Evolutionary conservation across 164 flowering plant species (phyloP), one percentile per base, ranked within the genome.

Genomic region (Pachysandra terminalis): DNA sequence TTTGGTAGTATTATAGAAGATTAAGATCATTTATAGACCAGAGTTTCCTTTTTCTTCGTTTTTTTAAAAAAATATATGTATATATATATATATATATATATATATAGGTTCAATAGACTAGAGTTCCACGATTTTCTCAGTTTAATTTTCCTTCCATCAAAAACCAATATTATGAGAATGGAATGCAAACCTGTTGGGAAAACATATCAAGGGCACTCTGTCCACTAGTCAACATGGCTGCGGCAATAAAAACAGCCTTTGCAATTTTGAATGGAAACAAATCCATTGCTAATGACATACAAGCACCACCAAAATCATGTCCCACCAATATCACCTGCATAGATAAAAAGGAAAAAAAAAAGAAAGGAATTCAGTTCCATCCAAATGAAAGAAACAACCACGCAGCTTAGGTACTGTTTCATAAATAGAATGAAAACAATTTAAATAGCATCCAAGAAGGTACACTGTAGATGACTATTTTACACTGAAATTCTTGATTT

Each of bases 191-290:
- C 97, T 90, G 81, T 61, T 78, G 81, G 40, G 90, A 83, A 75
- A 89, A 88, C 76, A 83, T 79, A 65, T 90, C 91, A 48, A 88
- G 89, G 54, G 86, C 73, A 68, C 90, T 94, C 64, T 90, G 91
- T 59, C 95, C 96, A 70, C 66, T 82, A 13, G 73, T 80, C 74
- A 90, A 73, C 98, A 94, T 91, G 59, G 91, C 80, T 45, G 70
- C 77, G 51, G 69, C 54, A 22, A 77, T 19, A 37, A 73, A 71
- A 67, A 75, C 66, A 59, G 75, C 75, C 54, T 75, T 73, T 4
- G 72, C 59, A 24, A 71, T 58, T 28, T 72, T 68, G 22, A 28
- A 60, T n/a, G 71, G 79, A 65, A 72, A 72, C 59, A 64, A 24
- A 59, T 77, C 80, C 71, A 73, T 69, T 21, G 49, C 77, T 59